A percentile compares a stretch with the other conserved stretches of the same genome.
Conservation (phyloP, 495 filamentous ascomycete species). For the Beverwykella pulmonaria region DNA sequence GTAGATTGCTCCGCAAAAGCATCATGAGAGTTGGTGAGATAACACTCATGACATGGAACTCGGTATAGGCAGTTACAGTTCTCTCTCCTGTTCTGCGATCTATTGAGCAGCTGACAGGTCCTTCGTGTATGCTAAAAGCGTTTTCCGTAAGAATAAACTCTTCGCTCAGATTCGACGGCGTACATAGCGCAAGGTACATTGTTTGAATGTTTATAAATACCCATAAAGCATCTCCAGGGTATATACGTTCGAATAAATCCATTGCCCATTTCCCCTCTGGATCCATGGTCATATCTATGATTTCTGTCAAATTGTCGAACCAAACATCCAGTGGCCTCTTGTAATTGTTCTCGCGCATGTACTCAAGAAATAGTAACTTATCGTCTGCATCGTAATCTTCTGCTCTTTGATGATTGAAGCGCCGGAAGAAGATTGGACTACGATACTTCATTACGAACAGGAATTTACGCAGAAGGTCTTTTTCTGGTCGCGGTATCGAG, state of each 20-base stretch:
- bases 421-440: slow-evolving; percentile 40
- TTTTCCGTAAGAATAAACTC: slow-evolving; percentile 59
- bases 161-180: slow-evolving; percentile 43
- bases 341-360: slow-evolving; percentile 53
- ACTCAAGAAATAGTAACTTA: slow-evolving; percentile 43
- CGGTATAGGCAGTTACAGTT: slow-evolving; percentile 37
- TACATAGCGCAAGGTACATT: slow-evolving; percentile 54
- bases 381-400: slow-evolving; percentile 51
- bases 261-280: slow-evolving; percentile 43
- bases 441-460: slow-evolving; percentile 60
- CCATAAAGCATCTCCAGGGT: slow-evolving; percentile 49
- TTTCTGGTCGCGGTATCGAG: slow-evolving; percentile 48
- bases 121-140: slow-evolving; percentile 53
- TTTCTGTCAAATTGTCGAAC: slow-evolving; percentile 53
- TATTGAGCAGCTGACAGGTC: slow-evolving; percentile 39
- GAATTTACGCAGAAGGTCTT: slow-evolving; percentile 54
- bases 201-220: slow-evolving; percentile 46
- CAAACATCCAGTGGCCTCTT: slow-evolving; percentile 55
- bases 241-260: slow-evolving; percentile 47
- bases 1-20: slow-evolving; percentile 47
- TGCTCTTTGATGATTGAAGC: slow-evolving; percentile 44
- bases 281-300: slow-evolving; percentile 55
- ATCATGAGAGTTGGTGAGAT: slow-evolving; percentile 57
- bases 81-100: no score
- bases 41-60: slow-evolving; percentile 53